Conservation (phyloP, 495 filamentous ascomycete species). For the Hypoxylon rickii region DNA sequence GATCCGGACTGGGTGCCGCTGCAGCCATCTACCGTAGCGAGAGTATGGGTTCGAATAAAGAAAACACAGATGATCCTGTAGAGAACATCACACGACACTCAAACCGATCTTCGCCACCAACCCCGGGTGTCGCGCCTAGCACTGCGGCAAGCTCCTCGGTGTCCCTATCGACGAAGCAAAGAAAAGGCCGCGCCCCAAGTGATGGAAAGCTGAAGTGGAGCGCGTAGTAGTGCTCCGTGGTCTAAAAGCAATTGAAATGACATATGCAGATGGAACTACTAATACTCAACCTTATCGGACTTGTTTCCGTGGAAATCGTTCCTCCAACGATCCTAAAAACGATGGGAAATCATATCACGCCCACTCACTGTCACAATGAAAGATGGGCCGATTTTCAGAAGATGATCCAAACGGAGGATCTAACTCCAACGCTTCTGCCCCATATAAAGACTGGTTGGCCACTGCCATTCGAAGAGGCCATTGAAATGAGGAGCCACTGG, state of each 20-base stretch:
- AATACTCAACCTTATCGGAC: not conserved
- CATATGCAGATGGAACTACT: not conserved
- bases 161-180: constrained; percentile 22
- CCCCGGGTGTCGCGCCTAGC: not conserved
- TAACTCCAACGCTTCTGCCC: no score
- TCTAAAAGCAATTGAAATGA: constrained; percentile 4
- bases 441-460: no score
- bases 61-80: constrained; percentile 24
- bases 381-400: no score
- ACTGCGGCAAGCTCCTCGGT: constrained; percentile 3
- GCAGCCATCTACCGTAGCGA: constrained; percentile 35
- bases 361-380: no score
- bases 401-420: no score
- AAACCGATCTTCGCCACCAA: constrained; percentile 11
- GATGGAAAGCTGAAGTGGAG: constrained; percentile 36
- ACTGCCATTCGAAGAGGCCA: no score
- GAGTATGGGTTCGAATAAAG: constrained; percentile 37
- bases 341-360: no score
- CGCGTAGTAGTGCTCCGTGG: constrained; percentile 22
- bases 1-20: constrained; percentile 39
- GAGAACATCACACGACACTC: constrained; percentile 19
- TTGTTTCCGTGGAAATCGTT: not conserved
- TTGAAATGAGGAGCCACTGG: no score
- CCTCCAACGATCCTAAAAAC: no score
- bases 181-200: constrained; percentile 33